Evolutionary conservation across 169 alveolate genomes (phyloP).

Genomic region (Eimeria maxima): DNA sequence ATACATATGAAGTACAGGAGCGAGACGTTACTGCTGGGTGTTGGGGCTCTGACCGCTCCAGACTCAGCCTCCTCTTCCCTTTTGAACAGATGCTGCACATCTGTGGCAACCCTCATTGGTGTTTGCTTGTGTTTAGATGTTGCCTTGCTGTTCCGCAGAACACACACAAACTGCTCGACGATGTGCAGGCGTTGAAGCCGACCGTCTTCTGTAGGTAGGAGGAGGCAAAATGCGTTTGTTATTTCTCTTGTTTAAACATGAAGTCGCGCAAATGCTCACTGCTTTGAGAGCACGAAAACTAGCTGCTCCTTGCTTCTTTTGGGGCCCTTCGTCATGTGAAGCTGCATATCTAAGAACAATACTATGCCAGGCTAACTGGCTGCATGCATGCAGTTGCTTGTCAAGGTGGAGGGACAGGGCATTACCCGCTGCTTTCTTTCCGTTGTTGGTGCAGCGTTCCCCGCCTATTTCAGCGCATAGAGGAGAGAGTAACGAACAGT

Average conservation of each 20-base stretch:
- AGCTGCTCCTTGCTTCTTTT: neutral
- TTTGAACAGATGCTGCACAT: neutral
- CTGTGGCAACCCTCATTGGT: neutral
- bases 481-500: slow-evolving; percentile 92
- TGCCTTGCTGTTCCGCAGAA: slow-evolving; percentile 77
- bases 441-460: slow-evolving; percentile 94
- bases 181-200: slow-evolving; percentile 95
- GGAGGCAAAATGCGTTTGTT: neutral
- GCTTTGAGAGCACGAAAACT: neutral
- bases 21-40: neutral
- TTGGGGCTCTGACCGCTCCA: neutral
- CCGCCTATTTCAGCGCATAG: slow-evolving; percentile 95
- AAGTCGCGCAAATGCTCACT: neutral
- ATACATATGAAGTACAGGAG: neutral
- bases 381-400: neutral
- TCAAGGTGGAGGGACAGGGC: neutral
- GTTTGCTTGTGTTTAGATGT: neutral
- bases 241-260: neutral
- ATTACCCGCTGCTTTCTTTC: neutral
- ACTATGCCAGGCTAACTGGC: neutral
- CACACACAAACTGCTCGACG: slow-evolving; percentile 92
- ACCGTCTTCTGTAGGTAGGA: slow-evolving; percentile 91
- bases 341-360: neutral
- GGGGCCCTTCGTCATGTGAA: neutral
- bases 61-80: neutral